Base-by-base conservation (phyloP, 805 yeast genomes). In the Priceomyces haplophilus region DNA sequence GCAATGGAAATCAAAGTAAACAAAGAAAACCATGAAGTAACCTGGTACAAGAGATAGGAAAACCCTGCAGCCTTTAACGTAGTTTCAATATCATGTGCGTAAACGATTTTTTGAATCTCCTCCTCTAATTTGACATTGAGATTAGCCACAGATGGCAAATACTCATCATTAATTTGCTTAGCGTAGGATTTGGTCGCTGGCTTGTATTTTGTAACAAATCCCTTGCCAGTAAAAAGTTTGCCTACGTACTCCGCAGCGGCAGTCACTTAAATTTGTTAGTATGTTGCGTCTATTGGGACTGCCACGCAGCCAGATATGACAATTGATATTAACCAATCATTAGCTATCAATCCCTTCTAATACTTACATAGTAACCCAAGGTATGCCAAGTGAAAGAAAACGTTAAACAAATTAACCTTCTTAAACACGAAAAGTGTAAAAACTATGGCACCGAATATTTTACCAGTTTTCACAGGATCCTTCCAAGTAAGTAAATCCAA, bases 231-330 rank as follows among this genome's bases (percentile, higher is more conserved):
- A 51, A 84, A 65, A 34, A 80, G 54, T 59, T 84, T 84, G 48
- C 95, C 85, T 44, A 75, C 72, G 58, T 82, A 85, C 71, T 90
- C 97, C 43, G 83, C 85, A 43, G 78, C 72, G 40, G 89, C 93
- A 38, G 91, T 76, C 21, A 76, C 69, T 48, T 73, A 24, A 43
- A 33, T 15, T 40, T 36, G 62, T 59, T 59, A 58, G 63, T 56
- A 59, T 17, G 15, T 19, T 27, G 15, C 15, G n/a, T 12, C 19
- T 6, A 17, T 11, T 11, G 19, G 16, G 4, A 33, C 24, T 5
- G 31, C 31, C 31, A 27, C 31, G 10, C 11, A 10, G 18, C 1
- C 24, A 34, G 11, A 34, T 18, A 13, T n/a, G 24, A 8, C n/a
- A n/a, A 21, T 19, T 19, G 32, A 33, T 18, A 38, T 13, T 31